phyloP scores from a whole-genome alignment of 441 rosid species.

The Capsella rubella region DNA sequence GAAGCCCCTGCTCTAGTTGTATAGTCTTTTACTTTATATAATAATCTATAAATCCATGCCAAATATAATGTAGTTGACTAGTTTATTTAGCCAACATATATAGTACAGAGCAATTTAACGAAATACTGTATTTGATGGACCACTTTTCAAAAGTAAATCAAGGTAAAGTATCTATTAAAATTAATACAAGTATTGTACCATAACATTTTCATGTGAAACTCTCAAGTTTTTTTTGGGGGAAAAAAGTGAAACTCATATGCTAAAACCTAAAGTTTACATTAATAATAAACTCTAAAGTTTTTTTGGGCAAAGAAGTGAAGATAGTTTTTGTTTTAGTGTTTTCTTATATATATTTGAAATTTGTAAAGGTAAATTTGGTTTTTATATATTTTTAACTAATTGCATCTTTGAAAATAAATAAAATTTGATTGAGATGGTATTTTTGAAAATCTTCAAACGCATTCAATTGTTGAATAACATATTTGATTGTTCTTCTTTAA shows the following conservation, averaged over 20 bases:
- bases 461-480: not conserved
- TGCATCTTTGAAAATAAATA: too few relatives aligned
- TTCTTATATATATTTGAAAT: too few relatives aligned
- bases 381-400: too few relatives aligned
- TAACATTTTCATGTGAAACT: not conserved
- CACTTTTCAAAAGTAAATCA: not conserved
- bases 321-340: too few relatives aligned
- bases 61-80: not conserved
- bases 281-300: too few relatives aligned
- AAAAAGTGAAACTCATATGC: too few relatives aligned
- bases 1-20: not conserved
- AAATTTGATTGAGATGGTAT: too few relatives aligned
- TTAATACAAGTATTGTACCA: not conserved
- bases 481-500: not conserved
- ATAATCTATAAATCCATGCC: not conserved
- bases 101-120: not conserved
- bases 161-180: not conserved
- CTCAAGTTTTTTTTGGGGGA: too few relatives aligned
- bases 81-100: constrained; percentile 2
- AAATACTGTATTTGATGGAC: not conserved
- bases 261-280: too few relatives aligned
- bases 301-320: too few relatives aligned
- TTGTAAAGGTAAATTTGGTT: too few relatives aligned
- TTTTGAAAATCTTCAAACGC: too few relatives aligned
- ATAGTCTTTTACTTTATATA: not conserved